Conservation (phyloP, 2,329 filamentous ascomycete species). For the Botryotinia calthae region DNA sequence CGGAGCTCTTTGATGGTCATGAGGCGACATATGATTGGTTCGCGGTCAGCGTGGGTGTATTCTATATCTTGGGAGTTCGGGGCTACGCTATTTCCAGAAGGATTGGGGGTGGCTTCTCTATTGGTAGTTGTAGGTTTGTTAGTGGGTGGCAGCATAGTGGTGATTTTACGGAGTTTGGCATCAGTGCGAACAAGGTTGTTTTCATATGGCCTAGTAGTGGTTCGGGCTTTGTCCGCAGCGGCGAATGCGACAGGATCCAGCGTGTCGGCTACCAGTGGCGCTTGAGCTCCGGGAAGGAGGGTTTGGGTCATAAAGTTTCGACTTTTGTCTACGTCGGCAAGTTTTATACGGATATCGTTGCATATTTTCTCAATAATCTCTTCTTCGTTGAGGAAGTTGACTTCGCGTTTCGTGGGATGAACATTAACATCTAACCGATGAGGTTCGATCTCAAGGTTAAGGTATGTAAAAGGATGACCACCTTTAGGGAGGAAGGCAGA, state of each 20-base stretch:
- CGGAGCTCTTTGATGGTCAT: constrained; percentile 85
- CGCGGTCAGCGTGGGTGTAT: constrained; percentile 71
- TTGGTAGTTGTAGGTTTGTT: constrained; percentile 33
- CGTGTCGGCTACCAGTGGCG: constrained; percentile 35
- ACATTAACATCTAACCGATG: constrained; percentile 94
- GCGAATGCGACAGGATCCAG: constrained; percentile 29
- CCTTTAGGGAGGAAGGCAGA: constrained; percentile 85
- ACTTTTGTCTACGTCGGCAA: constrained; percentile 88
- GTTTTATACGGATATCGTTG: constrained; percentile 69
- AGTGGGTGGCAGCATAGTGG: constrained; percentile 78
- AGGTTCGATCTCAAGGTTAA: constrained; percentile 90
- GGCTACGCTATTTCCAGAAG: neutral
- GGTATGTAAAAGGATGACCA: constrained; percentile 89
- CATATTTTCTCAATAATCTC: constrained; percentile 89
- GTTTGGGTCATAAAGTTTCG: constrained; percentile 94
- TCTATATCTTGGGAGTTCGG: constrained; percentile 51
- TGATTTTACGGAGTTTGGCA: constrained; percentile 86
- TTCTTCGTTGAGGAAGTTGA: constrained; percentile 96
- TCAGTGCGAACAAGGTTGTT: constrained; percentile 92
- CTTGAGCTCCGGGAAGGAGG: constrained; percentile 67
- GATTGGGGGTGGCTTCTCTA: constrained; percentile 31
- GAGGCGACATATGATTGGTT: constrained; percentile 68
- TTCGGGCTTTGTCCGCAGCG: constrained; percentile 34
- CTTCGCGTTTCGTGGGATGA: constrained; percentile 93
- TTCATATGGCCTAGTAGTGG: constrained; percentile 66